Evolutionary conservation across 1,284 basidiomycete species (phyloP).

Genomic region (Earliella scabrosa): DNA sequence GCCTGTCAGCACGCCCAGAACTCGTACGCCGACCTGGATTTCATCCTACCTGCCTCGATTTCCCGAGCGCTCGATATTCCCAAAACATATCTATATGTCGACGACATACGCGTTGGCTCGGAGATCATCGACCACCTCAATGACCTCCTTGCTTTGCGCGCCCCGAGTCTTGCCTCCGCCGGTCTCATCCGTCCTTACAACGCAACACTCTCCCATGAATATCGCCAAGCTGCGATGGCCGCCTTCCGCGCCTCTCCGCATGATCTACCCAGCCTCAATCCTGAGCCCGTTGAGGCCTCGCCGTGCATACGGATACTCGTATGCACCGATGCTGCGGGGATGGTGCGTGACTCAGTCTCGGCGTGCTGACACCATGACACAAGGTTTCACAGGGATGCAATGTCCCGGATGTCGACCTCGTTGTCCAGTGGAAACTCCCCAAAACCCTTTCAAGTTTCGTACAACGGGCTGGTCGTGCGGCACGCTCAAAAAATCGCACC

Average conservation of each 20-base stretch:
- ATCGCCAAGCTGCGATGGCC: slow-evolving; percentile 20
- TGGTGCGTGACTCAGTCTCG: slow-evolving; percentile 25
- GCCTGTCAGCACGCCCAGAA: slow-evolving; percentile 42
- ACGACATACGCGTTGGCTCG: slow-evolving; percentile 22
- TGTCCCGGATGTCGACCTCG: slow-evolving; percentile 28
- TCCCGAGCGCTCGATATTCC: slow-evolving; percentile 11
- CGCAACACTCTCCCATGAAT: slow-evolving; percentile 19
- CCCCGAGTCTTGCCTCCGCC: not conserved
- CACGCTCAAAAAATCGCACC: slow-evolving; percentile 10
- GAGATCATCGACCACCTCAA: slow-evolving; percentile 28
- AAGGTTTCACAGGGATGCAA: slow-evolving; percentile 27
- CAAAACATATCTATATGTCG: slow-evolving; percentile 29
- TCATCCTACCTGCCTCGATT: slow-evolving; percentile 33
- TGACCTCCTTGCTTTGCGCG: not conserved
- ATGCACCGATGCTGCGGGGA: slow-evolving; percentile 35
- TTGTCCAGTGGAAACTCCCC: slow-evolving; percentile 32
- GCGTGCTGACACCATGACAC: not conserved
- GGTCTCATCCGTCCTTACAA: slow-evolving; percentile 25
- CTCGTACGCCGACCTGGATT: slow-evolving; percentile 41
- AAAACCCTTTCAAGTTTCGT: slow-evolving; percentile 27
- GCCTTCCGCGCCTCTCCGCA: no score
- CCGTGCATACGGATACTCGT: slow-evolving; percentile 28
- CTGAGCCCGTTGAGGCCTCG: no score
- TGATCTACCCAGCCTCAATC: no score
- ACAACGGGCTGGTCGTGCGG: slow-evolving; percentile 30